Conservation (phyloP, 257 asterid species). For the Agastache rugosa region DNA sequence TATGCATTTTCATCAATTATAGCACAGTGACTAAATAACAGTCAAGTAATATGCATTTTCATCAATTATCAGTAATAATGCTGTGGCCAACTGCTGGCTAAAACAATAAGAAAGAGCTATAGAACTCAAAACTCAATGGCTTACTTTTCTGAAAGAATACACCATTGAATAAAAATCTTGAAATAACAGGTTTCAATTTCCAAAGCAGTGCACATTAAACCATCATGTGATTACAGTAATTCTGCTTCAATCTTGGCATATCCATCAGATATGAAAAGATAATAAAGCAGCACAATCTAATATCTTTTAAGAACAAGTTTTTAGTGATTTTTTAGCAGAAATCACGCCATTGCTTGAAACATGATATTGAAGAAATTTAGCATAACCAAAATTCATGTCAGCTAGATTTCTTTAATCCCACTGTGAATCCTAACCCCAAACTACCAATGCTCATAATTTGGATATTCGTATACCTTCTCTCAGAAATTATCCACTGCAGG, state of each 20-base stretch:
- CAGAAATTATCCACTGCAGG: not conserved
- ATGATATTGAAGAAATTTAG: not conserved
- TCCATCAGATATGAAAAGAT: not conserved
- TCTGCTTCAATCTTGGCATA: not conserved
- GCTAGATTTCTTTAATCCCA: not conserved
- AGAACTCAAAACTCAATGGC: not conserved
- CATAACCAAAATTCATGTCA: not conserved
- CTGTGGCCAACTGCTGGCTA: not conserved
- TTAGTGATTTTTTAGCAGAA: not conserved
- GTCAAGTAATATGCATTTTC: conserved; percentile 1
- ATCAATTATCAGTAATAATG: conserved; percentile 4
- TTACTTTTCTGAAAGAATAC: not conserved
- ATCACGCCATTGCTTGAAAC: not conserved
- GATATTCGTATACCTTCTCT: not conserved
- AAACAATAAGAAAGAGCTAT: not conserved
- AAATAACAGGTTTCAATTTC: not conserved
- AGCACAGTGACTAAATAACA: no score
- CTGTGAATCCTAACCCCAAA: not conserved
- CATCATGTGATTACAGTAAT: not conserved
- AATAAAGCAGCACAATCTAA: not conserved
- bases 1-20: not conserved
- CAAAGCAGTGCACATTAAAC: not conserved
- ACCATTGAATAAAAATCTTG: not conserved
- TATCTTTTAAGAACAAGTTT: conserved; percentile 5
- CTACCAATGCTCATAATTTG: conserved; percentile 15